Evolutionary conservation across 139 green algal genomes (phyloP), one percentile per base, ranked within the genome.

Genomic region (Gonium pectorale): DNA sequence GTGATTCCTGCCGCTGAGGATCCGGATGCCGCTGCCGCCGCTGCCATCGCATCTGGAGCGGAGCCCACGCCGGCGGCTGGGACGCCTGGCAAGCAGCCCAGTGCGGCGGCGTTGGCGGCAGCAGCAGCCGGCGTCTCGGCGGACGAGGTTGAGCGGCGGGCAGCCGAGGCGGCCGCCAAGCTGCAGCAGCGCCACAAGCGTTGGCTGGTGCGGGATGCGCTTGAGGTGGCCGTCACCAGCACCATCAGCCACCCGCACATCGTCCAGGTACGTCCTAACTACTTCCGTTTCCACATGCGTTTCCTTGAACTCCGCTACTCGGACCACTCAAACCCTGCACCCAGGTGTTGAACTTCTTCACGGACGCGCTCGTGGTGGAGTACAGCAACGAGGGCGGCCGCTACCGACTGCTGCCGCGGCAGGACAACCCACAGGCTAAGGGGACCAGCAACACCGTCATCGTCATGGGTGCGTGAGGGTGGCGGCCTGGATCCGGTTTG

Each of bases 201-300:
- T 5, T 80, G 72, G 72, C 72, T 80, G 31, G 56, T 88, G 56
- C 84, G 84, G 0, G 84, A 90, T 33, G 86, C 86, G 26, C 52
- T 90, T 37, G 86, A 90, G 68, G 72, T 90, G 41, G 86, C 86
- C 5, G 80, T 90, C 22, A 90, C 86, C 49, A 73, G 29, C 51
- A 87, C 86, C 29, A 38, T 90, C 31, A 79, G 77, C 3, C 86
- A 89, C 67, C 86, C 78, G 21, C 75, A 81, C 79, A 86, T 89
- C 19, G 73, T 87, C 0, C 83, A 85, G 79, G 79, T 72, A 4
- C 21, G n/a, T n/a, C n/a, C n/a, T n/a, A n/a, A n/a, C n/a, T n/a
- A n/a, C n/a, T n/a, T n/a, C n/a, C n/a, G n/a, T n/a, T n/a, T n/a
- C n/a, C n/a, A n/a, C n/a, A n/a, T n/a, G n/a, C n/a, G n/a, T n/a